These are phyloP conservation scores for Flaveria ramosissima DNA, from an alignment of 129 eudicot genomes.

Conservation along the genomic window DNA sequence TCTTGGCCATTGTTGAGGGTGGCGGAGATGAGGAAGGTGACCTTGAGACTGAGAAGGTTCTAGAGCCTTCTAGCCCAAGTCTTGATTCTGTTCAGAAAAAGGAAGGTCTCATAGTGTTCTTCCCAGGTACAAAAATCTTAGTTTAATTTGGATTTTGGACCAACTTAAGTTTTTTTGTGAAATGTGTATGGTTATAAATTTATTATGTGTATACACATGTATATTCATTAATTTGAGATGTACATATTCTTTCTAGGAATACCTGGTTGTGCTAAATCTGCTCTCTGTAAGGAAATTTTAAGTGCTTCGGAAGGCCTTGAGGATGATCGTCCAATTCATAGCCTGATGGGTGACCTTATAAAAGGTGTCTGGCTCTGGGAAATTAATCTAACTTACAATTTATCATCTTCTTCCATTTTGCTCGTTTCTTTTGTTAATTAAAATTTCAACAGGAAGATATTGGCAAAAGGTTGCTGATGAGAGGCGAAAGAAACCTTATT, in stretches of 20 bases:
- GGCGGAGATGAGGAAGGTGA: slow-evolving; percentile 90
- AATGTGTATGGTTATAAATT: neutral
- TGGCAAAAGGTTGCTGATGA: slow-evolving; percentile 84
- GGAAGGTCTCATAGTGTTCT: slow-evolving; percentile 91
- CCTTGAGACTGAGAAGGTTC: slow-evolving; percentile 56
- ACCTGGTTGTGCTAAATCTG: slow-evolving; percentile 99
- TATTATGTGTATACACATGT: slow-evolving; percentile 6
- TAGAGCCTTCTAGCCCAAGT: slow-evolving; percentile 52
- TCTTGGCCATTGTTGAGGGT: slow-evolving; percentile 71
- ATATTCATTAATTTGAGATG: slow-evolving; percentile 12
- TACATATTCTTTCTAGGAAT: slow-evolving; percentile 51
- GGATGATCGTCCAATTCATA: slow-evolving; percentile 88
- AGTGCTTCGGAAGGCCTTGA: slow-evolving; percentile 59
- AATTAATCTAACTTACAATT: neutral
- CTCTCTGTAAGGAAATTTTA: slow-evolving; percentile 83
- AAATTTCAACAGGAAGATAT: slow-evolving; percentile 56
- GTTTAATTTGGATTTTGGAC: neutral
- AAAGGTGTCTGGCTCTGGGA: slow-evolving; percentile 54
- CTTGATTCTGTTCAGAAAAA: slow-evolving; percentile 58
- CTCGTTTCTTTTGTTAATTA: slow-evolving; percentile 19
- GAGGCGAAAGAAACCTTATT: slow-evolving; percentile 67
- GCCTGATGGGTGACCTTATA: slow-evolving; percentile 93
- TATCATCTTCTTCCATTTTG: neutral
- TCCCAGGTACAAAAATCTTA: slow-evolving; percentile 67
- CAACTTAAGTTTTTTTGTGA: neutral